These are phyloP conservation scores for Teratosphaeria viscida DNA, from an alignment of 2,329 filamentous ascomycete genomes.

Conservation along the genomic window DNA sequence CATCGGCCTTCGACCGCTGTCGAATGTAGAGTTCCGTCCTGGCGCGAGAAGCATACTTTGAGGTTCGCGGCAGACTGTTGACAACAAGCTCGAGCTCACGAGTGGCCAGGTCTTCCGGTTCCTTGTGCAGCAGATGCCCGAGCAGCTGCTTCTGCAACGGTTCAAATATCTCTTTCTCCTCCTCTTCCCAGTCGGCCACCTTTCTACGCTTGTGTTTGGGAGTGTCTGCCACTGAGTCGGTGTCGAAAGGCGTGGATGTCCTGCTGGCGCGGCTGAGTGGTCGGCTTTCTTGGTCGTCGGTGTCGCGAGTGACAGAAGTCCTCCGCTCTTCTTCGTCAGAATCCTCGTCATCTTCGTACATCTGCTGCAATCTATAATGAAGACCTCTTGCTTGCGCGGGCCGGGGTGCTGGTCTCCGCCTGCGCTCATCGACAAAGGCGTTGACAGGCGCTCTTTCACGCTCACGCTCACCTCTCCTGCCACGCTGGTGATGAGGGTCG, in stretches of 20 bases:
- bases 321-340: constrained; percentile 69
- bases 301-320: constrained; percentile 60
- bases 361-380: constrained; percentile 65
- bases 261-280: constrained; percentile 61
- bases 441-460: constrained; percentile 29
- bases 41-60: constrained; percentile 66
- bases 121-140: constrained; percentile 40
- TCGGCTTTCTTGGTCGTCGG: constrained; percentile 75
- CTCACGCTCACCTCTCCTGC: constrained; percentile 24
- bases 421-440: constrained; percentile 48
- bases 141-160: constrained; percentile 36
- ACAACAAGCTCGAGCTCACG: constrained; percentile 48
- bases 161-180: constrained; percentile 40
- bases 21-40: constrained; percentile 57
- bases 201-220: constrained; percentile 37
- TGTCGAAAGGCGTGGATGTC: constrained; percentile 42
- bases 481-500: constrained; percentile 32
- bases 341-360: constrained; percentile 60
- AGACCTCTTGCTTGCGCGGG: constrained; percentile 62
- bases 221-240: constrained; percentile 34
- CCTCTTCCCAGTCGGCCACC: constrained; percentile 36
- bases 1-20: constrained; percentile 76
- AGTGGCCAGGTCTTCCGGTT: constrained; percentile 62
- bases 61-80: constrained; percentile 44
- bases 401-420: constrained; percentile 43